Evolutionary conservation across 176 grass and related monocot genomes (phyloP).

Genomic region (Urochloa ruziziensis): DNA sequence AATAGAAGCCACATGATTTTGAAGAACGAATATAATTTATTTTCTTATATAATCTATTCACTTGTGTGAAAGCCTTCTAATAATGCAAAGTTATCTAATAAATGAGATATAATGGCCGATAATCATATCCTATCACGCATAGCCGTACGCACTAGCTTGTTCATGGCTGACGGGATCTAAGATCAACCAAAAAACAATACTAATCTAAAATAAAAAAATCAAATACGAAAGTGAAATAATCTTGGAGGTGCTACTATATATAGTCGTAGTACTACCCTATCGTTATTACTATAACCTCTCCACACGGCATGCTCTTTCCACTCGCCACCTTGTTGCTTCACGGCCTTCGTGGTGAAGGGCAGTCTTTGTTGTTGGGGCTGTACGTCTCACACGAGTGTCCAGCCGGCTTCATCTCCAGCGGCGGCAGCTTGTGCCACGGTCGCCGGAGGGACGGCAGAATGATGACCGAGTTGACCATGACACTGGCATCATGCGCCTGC

Average conservation of each 20-base stretch:
- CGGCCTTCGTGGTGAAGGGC: not conserved
- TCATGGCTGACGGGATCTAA: not conserved
- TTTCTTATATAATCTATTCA: too few relatives aligned
- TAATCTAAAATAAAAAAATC: too few relatives aligned
- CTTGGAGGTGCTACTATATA: not conserved
- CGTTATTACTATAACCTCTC: not conserved
- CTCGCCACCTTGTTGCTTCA: not conserved
- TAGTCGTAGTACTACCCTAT: not conserved
- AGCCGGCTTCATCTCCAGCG: constrained; percentile 33
- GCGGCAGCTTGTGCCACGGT: not conserved
- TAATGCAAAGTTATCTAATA: too few relatives aligned
- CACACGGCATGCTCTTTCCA: not conserved
- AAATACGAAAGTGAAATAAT: not conserved
- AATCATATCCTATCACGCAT: too few relatives aligned
- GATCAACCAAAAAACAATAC: not conserved
- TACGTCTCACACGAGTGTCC: not conserved
- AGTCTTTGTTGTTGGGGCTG: constrained; percentile 6
- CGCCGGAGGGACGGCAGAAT: not conserved
- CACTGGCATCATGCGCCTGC: not conserved
- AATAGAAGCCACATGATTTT: too few relatives aligned
- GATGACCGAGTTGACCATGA: not conserved
- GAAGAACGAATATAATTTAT: too few relatives aligned
- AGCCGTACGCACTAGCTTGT: too few relatives aligned
- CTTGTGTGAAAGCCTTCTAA: too few relatives aligned
- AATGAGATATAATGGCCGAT: too few relatives aligned